Percentiles rank a stretch among this genome's conserved stretches.
Conservation (phyloP, 306 rosid genomes). For the Cyamopsis tetragonoloba region DNA sequence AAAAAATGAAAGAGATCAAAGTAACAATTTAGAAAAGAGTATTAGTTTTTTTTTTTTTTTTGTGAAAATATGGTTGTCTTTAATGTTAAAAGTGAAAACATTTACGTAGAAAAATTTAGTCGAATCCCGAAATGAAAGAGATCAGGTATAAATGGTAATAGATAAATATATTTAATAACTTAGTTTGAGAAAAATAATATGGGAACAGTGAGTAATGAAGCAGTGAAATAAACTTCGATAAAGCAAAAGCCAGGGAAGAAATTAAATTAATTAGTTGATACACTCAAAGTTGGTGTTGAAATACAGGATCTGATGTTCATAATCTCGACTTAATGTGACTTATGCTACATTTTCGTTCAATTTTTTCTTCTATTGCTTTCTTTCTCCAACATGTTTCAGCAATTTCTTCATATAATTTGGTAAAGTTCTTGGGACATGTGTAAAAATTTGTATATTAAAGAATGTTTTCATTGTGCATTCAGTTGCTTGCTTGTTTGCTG, state of each 20-base stretch:
- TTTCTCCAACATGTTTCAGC: background rate
- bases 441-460: background rate
- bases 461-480: background rate
- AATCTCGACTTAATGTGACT: background rate
- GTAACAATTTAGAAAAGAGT: background rate
- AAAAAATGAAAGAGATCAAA: background rate
- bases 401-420: background rate
- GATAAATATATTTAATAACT: too few species aligned
- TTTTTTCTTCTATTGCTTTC: conserved; percentile 20
- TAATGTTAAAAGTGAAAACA: background rate
- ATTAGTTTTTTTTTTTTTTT: background rate
- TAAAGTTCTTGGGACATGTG: background rate
- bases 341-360: background rate
- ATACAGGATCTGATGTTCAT: background rate
- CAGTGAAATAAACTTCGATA: background rate
- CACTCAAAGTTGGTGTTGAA: background rate
- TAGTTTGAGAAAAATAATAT: too few species aligned
- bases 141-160: too few species aligned
- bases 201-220: background rate
- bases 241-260: background rate
- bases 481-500: background rate
- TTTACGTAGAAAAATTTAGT: background rate
- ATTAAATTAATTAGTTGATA: background rate
- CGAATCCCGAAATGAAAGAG: background rate
- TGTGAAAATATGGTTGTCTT: background rate